These are phyloP conservation scores for Puccinia hordei DNA, from an alignment of 1,284 basidiomycete genomes.

Conservation along the genomic window DNA sequence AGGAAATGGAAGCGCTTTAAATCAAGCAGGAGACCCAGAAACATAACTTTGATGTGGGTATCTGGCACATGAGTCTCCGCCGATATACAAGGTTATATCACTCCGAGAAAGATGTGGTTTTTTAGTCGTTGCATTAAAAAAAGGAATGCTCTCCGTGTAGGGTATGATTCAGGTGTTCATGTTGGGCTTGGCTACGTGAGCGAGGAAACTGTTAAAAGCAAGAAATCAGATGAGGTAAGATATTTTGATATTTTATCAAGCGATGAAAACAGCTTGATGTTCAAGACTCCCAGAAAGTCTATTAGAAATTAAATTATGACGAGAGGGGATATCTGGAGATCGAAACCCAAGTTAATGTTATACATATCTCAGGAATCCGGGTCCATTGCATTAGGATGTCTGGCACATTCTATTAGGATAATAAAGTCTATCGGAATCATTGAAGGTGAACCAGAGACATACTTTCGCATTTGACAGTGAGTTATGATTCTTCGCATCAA, in stretches of 20 bases:
- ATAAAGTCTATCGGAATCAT: constrained; percentile 1
- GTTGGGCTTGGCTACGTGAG: constrained; percentile 5
- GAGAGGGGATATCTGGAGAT: background rate
- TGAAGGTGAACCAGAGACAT: constrained; percentile 3
- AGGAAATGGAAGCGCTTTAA: background rate
- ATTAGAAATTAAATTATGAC: background rate
- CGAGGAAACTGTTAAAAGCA: background rate
- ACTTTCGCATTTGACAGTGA: background rate
- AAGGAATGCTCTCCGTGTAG: background rate
- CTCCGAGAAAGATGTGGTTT: constrained; percentile 9
- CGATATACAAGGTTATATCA: constrained; percentile 21
- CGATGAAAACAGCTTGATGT: background rate
- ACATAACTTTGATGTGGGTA: background rate
- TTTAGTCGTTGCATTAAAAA: background rate
- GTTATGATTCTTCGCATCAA: background rate
- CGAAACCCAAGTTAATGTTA: constrained; percentile 15
- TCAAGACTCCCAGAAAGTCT: background rate
- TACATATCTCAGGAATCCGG: constrained; percentile 3
- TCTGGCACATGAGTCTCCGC: constrained; percentile 2
- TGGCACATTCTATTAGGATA: background rate
- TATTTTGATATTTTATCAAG: background rate
- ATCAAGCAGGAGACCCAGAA: background rate
- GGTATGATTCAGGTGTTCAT: too few species aligned
- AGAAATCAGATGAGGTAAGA: background rate
- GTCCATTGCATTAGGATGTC: background rate